These are phyloP conservation scores for Grosmannia clavigera DNA, from an alignment of 2,329 filamentous ascomycete species.

Conservation along the genomic window DNA sequence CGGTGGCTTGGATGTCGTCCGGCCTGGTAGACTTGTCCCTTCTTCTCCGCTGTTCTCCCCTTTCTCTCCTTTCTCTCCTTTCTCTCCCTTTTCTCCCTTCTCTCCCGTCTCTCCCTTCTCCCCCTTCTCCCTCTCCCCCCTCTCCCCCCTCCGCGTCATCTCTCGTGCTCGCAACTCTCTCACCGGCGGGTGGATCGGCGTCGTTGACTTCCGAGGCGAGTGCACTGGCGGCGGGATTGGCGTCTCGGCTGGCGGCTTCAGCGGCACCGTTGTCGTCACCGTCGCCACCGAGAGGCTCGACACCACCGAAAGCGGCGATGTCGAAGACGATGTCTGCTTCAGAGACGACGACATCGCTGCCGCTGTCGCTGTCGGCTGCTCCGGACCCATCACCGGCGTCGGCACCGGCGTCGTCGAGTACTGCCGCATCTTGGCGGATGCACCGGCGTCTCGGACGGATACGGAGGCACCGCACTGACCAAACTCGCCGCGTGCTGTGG, in stretches of 20 bases:
- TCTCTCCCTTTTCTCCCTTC: constrained; percentile 1
- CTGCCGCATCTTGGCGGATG: constrained; percentile 11
- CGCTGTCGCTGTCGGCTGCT: neutral
- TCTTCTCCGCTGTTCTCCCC: neutral
- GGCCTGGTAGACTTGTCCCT: neutral
- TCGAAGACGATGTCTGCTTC: neutral
- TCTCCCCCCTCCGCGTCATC: constrained; percentile 9
- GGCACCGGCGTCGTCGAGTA: constrained; percentile 21
- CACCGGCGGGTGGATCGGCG: constrained; percentile 21
- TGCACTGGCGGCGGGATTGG: constrained; percentile 18
- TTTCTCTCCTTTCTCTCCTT: neutral
- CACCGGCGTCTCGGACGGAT: constrained; percentile 14
- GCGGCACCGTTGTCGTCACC: constrained; percentile 14
- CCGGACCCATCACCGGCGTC: constrained; percentile 16
- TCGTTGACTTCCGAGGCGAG: constrained; percentile 21
- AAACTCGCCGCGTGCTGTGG: constrained; percentile 15
- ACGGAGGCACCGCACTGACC: constrained; percentile 9
- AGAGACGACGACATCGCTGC: constrained; percentile 8
- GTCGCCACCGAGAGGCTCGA: constrained; percentile 4
- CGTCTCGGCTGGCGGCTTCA: constrained; percentile 20
- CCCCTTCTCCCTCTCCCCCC: constrained; percentile 1
- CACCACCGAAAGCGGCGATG: constrained; percentile 3
- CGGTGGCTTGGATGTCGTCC: constrained; percentile 4
- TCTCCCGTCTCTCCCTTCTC: neutral
- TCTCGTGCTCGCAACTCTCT: constrained; percentile 22